A percentile compares a stretch with the other conserved stretches of the same genome.
Evolutionary conservation across 495 filamentous ascomycete genomes (phyloP).

Genomic region (Hamigera avellanea): DNA sequence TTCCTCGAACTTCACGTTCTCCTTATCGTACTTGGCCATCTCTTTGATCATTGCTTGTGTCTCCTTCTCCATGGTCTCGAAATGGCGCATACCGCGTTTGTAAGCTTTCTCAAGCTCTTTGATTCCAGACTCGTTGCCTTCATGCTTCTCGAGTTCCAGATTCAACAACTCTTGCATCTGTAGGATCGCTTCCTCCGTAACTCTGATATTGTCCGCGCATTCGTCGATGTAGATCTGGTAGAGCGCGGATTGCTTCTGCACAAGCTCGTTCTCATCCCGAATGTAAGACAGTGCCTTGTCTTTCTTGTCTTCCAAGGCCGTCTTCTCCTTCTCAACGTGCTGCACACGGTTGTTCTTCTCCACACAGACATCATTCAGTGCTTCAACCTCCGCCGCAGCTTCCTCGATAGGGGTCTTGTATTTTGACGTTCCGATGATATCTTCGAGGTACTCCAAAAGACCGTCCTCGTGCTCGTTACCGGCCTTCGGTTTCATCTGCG

Average conservation of each 20-base stretch:
- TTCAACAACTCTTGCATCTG: slow-evolving; percentile 86
- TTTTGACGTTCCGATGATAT: slow-evolving; percentile 96
- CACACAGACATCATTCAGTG: slow-evolving; percentile 83
- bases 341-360: slow-evolving; percentile 92
- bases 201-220: slow-evolving; percentile 74
- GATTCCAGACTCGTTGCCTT: slow-evolving; percentile 84
- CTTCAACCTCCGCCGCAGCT: slow-evolving; percentile 75
- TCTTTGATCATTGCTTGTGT: slow-evolving; percentile 74
- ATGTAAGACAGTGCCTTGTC: slow-evolving; percentile 84
- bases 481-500: slow-evolving; percentile 98
- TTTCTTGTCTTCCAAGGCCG: slow-evolving; percentile 86
- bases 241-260: slow-evolving; percentile 73
- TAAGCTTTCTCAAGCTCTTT: slow-evolving; percentile 80
- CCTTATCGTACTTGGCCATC: slow-evolving; percentile 86
- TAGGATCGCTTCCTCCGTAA: slow-evolving; percentile 79
- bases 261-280: slow-evolving; percentile 84
- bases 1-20: slow-evolving; percentile 93
- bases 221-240: slow-evolving; percentile 87
- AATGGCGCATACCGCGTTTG: slow-evolving; percentile 68
- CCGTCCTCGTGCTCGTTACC: slow-evolving; percentile 91
- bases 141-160: slow-evolving; percentile 79
- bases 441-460: slow-evolving; percentile 90
- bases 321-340: slow-evolving; percentile 97
- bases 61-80: slow-evolving; percentile 70
- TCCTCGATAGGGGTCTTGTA: slow-evolving; percentile 97